Base-by-base conservation (phyloP, 805 yeast genomes). In the Sugiyamaella qingdaonensis region DNA sequence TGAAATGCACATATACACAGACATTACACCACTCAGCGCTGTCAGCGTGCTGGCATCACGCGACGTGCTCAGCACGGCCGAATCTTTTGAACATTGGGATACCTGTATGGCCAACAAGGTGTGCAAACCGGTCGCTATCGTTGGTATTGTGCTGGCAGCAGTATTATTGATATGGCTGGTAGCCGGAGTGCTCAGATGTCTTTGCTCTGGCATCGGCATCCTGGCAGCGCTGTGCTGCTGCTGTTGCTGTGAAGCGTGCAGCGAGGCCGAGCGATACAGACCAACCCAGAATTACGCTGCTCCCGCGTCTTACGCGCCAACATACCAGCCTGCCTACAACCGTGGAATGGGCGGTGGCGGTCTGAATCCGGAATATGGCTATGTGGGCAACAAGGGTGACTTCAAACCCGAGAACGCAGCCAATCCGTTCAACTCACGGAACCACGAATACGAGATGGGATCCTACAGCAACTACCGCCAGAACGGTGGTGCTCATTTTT, bases 41-140 rank as follows among this genome's bases (percentile, higher is more conserved):
- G 37, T 19, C 33, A 16, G 29, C 35, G n/a, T 43, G 19, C 46
- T 43, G 46, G 32, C 46, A 4, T 21, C 31, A 36, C 45, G 56
- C 14, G 56, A 53, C 41, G 31, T 29, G 19, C 14, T 27, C 11
- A 18, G 51, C 2, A 50, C 54, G 7, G 57, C 54, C 10, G 50
- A 54, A 14, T 50, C 86, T 4, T 85, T 85, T 73, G 79, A 74
- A 62, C 59, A 66, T 50, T 87, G 95, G 94, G 81, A 84, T 63
- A 79, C 87, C 2, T 88, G 95, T 69, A 86, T 86, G 92, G 85
- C 77, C 63, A 85, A 86, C 67, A 82, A 71, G 44, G 74, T 82
- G 46, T 88, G 95, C 68, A 88, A 87, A 64, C 79, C 86, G 53
- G 79, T 85, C 18, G 91, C 87, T 2, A 86, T 87, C 43, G 87